Percentiles rank a stretch among this genome's conserved stretches.
Evolutionary conservation across 2,329 filamentous ascomycete genomes (phyloP).

Genomic region (Nothophoma quercina): DNA sequence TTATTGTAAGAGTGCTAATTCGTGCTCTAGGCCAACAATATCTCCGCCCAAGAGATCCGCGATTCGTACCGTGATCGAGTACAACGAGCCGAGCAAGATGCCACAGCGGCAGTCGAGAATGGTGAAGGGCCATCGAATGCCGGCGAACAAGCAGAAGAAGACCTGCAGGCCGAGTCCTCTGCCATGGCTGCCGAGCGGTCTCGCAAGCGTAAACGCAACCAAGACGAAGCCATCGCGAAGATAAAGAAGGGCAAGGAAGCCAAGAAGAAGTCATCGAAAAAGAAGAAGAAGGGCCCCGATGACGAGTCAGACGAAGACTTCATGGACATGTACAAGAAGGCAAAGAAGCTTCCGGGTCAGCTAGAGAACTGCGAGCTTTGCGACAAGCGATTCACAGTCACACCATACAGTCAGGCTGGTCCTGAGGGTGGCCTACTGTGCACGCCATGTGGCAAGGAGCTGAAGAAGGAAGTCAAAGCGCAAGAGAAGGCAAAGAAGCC

Average conservation of each 20-base stretch:
- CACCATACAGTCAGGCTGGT: constrained; percentile 82
- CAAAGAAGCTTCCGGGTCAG: constrained; percentile 76
- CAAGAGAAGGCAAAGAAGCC: constrained; percentile 66
- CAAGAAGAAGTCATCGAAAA: constrained; percentile 55
- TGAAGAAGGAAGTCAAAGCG: constrained; percentile 71
- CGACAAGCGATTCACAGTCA: constrained; percentile 89
- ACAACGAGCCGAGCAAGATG: constrained; percentile 56
- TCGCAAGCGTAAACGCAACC: constrained; percentile 65
- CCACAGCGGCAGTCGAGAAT: constrained; percentile 42
- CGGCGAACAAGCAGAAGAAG: constrained; percentile 45
- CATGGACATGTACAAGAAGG: constrained; percentile 63
- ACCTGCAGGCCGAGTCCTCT: constrained; percentile 45
- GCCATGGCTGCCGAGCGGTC: constrained; percentile 53
- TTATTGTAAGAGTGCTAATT: not conserved
- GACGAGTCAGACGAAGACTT: constrained; percentile 58
- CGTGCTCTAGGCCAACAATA: constrained; percentile 69
- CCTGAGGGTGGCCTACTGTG: constrained; percentile 89
- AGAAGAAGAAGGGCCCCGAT: constrained; percentile 50
- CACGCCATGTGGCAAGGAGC: constrained; percentile 77
- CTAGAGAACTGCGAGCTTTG: constrained; percentile 88
- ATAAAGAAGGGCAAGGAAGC: constrained; percentile 59
- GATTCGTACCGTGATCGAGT: constrained; percentile 65
- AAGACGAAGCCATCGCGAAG: constrained; percentile 57
- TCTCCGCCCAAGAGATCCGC: constrained; percentile 70
- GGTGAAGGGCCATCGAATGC: constrained; percentile 45